phyloP scores from a whole-genome alignment of 2,329 filamentous ascomycete species.

The Xylariomycetidae sp. region DNA sequence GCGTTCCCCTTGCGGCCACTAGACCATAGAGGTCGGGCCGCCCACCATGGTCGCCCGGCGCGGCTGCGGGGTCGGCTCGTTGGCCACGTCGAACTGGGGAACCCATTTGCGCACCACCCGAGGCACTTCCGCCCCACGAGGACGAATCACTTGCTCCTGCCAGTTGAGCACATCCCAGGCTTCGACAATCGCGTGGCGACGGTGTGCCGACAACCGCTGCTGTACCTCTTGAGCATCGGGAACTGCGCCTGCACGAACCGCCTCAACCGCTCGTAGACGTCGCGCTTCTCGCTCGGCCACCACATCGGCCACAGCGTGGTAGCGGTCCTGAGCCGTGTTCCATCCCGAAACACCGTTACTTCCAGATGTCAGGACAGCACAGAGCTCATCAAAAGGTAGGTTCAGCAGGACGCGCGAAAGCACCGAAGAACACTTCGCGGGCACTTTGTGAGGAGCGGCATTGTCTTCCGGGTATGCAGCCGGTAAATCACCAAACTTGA shows the following conservation, averaged over 20 bases:
- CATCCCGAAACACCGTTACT: slow-evolving; percentile 48
- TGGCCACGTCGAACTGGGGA: slow-evolving; percentile 26
- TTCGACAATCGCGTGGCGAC: slow-evolving; percentile 33
- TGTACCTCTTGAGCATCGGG: slow-evolving; percentile 30
- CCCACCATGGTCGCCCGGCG: slow-evolving; percentile 12
- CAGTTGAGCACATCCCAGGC: slow-evolving; percentile 44
- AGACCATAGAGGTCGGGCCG: slow-evolving; percentile 24
- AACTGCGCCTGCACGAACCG: slow-evolving; percentile 31
- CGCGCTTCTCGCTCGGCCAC: slow-evolving; percentile 53
- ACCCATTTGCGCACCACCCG: slow-evolving; percentile 39
- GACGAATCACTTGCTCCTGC: slow-evolving; percentile 37
- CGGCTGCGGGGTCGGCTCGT: slow-evolving; percentile 13
- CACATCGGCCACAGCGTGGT: slow-evolving; percentile 42
- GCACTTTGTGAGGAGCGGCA: slow-evolving; percentile 17
- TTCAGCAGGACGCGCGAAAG: slow-evolving; percentile 65
- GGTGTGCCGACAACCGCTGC: slow-evolving; percentile 28
- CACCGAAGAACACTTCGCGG: slow-evolving; percentile 35
- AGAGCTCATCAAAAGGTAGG: slow-evolving; percentile 61
- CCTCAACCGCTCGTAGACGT: slow-evolving; percentile 40
- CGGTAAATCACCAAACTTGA: slow-evolving; percentile 65
- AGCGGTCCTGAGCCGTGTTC: slow-evolving; percentile 40
- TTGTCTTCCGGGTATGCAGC: slow-evolving; percentile 28
- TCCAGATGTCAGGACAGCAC: slow-evolving; percentile 57
- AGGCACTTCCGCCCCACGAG: slow-evolving; percentile 35
- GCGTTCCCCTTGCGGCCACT: too few species aligned